phyloP scores from a whole-genome alignment of 1,284 basidiomycete species.

The Rhodotorula sp. region DNA sequence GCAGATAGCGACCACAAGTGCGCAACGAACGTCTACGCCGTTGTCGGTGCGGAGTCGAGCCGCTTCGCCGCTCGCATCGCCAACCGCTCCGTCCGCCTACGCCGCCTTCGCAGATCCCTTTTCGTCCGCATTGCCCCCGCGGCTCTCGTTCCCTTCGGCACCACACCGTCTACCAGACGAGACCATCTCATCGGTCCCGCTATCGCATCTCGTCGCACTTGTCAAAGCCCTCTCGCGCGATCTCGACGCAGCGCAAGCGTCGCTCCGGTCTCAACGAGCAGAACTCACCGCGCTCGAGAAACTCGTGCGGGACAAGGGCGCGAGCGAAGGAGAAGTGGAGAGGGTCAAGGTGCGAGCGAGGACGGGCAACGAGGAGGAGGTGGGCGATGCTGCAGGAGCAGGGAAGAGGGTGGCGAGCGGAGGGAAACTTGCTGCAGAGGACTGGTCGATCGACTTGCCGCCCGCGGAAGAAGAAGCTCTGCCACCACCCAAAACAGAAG shows the following conservation, averaged over 20 bases:
- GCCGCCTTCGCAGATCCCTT: not conserved
- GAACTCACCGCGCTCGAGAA: slow-evolving; percentile 30
- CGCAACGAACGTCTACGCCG: not conserved
- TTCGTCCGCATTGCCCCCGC: not conserved
- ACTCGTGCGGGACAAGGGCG: slow-evolving; percentile 13
- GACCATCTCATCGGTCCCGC: not conserved
- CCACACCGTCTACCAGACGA: slow-evolving; percentile 22
- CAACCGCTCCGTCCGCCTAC: not conserved
- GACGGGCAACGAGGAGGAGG: not conserved
- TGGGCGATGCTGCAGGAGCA: not conserved
- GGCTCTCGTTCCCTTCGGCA: slow-evolving; percentile 15
- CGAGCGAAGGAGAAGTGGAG: slow-evolving; percentile 28
- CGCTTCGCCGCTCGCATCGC: not conserved
- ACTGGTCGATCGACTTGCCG: slow-evolving; percentile 28
- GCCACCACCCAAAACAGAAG: slow-evolving; percentile 1
- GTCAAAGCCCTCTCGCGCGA: slow-evolving; percentile 22
- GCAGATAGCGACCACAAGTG: not conserved
- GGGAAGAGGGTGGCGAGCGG: not conserved
- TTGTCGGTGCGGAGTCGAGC: slow-evolving; percentile 1
- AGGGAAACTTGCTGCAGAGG: not conserved
- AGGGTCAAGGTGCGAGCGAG: slow-evolving; percentile 26
- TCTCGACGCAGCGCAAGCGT: not conserved
- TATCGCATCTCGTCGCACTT: slow-evolving; percentile 31
- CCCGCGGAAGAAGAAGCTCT: not conserved
- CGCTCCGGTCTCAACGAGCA: not conserved